Conservation (phyloP, 2,329 filamentous ascomycete genomes). For the Cercospora citrullina region DNA sequence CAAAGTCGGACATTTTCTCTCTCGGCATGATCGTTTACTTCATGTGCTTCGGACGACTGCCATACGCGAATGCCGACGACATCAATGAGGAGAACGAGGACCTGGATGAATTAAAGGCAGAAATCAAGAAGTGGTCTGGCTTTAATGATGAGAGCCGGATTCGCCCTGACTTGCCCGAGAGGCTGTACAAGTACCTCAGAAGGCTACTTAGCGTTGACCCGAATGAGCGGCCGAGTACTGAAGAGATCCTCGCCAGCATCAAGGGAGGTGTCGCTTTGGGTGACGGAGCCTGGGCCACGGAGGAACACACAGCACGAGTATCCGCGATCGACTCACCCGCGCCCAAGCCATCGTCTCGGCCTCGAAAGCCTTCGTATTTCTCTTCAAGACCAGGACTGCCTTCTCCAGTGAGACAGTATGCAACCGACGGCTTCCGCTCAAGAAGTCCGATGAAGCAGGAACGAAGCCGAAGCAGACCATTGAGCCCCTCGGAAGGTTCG, state of each 20-base stretch:
- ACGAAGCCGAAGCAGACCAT: constrained; percentile 14
- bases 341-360: constrained; percentile 21
- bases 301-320: constrained; percentile 40
- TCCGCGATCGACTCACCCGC: constrained; percentile 46
- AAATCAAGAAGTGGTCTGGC: constrained; percentile 84
- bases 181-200: constrained; percentile 82
- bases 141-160: constrained; percentile 63
- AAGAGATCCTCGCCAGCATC: constrained; percentile 78
- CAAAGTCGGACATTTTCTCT: constrained; percentile 97
- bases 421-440: constrained; percentile 21
- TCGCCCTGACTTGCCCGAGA: constrained; percentile 78
- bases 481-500: constrained; percentile 15
- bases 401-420: constrained; percentile 22
- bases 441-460: constrained; percentile 26
- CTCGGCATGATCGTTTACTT: constrained; percentile 98
- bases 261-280: constrained; percentile 55
- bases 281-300: constrained; percentile 32
- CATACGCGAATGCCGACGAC: constrained; percentile 79
- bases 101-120: constrained; percentile 76
- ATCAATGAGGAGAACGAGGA: constrained; percentile 92
- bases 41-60: constrained; percentile 88
- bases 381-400: constrained; percentile 26
- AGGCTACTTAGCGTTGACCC: constrained; percentile 77
- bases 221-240: constrained; percentile 74
- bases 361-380: constrained; percentile 30